Evolutionary conservation across 805 yeast species (phyloP).

Genomic region (Ogataea pignaliae): DNA sequence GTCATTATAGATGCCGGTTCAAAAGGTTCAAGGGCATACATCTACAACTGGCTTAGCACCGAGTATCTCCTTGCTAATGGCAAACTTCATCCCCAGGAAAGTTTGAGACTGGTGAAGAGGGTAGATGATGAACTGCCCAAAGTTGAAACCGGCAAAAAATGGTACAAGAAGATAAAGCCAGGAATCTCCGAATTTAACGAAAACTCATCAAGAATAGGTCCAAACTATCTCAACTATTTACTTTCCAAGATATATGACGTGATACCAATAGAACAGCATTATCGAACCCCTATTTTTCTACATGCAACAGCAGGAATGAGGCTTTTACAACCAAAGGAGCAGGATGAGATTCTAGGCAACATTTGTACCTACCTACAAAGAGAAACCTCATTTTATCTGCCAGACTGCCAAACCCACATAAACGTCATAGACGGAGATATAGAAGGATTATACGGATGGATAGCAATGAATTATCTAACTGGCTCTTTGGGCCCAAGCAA

Average conservation of each 20-base stretch:
- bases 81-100: constrained; percentile 1
- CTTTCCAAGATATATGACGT: constrained; percentile 43
- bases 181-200: constrained; percentile 51
- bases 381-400: constrained; percentile 49
- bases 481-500: constrained; percentile 35
- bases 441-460: constrained; percentile 68
- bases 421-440: constrained; percentile 59
- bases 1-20: constrained; percentile 64
- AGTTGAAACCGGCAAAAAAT: constrained; percentile 32
- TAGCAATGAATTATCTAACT: constrained; percentile 52
- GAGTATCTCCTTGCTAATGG: constrained; percentile 19
- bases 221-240: constrained; percentile 46
- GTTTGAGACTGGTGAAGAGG: constrained; percentile 4
- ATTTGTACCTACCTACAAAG: constrained; percentile 46
- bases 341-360: constrained; percentile 37
- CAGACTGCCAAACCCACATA: constrained; percentile 58
- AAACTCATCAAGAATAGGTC: constrained; percentile 47
- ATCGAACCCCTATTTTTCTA: constrained; percentile 60
- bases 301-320: constrained; percentile 74
- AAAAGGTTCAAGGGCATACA: constrained; percentile 57
- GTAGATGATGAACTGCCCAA: constrained; percentile 14
- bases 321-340: constrained; percentile 46
- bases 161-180: constrained; percentile 52
- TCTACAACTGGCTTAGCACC: constrained; percentile 52
- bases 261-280: constrained; percentile 57